These are phyloP conservation scores for Favolaschia claudopus DNA, from an alignment of 768 basidiomycete genomes.

Conservation along the genomic window DNA sequence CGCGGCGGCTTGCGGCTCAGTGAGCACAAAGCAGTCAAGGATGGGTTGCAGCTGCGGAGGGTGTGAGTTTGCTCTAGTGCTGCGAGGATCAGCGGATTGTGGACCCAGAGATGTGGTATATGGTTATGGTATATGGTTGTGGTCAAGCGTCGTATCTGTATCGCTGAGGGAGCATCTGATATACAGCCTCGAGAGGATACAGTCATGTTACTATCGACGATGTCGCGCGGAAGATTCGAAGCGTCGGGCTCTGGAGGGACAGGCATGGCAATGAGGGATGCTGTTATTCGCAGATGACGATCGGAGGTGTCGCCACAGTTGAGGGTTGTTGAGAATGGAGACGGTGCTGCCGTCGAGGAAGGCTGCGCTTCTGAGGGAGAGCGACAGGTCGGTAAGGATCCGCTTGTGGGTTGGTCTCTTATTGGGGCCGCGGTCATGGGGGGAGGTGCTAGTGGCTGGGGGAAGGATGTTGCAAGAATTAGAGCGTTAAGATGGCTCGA, in stretches of 20 bases:
- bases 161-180: not conserved
- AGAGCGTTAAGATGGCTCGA: no score
- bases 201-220: not conserved
- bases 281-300: slow-evolving; percentile 6
- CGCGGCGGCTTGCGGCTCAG: slow-evolving; percentile 7
- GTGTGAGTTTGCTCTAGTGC: not conserved
- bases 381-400: no score
- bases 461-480: no score
- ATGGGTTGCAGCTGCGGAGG: not conserved
- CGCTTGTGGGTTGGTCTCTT: no score
- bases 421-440: no score
- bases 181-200: no score
- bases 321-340: no score
- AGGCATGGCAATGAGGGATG: slow-evolving; percentile 16
- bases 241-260: not conserved
- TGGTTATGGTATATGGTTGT: no score
- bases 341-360: not conserved
- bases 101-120: no score
- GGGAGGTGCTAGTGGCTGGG: no score
- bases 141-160: no score
- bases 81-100: not conserved
- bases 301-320: not conserved
- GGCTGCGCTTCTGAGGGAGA: not conserved
- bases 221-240: not conserved
- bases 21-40: not conserved